These are phyloP conservation scores for Cytospora mali DNA, from an alignment of 2,329 filamentous ascomycete species.

Conservation along the genomic window DNA sequence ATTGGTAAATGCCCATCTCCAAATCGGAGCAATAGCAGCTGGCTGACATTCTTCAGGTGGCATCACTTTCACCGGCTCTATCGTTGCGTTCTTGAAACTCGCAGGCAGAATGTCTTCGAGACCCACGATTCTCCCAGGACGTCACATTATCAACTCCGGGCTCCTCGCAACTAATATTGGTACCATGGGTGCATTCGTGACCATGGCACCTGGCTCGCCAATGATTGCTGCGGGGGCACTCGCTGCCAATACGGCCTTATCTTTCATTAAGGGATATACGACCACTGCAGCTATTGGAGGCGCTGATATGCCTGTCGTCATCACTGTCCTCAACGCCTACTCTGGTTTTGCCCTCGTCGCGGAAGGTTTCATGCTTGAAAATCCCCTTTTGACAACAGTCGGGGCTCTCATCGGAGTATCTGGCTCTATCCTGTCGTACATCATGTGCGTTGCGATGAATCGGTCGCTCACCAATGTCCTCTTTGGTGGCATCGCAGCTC, in stretches of 20 bases:
- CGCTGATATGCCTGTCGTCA: conserved; percentile 92
- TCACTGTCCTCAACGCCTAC: conserved; percentile 88
- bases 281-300: conserved; percentile 88
- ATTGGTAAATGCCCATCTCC: conserved; percentile 56
- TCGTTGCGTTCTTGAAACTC: conserved; percentile 88
- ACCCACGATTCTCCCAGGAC: conserved; percentile 71
- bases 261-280: conserved; percentile 84
- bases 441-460: conserved; percentile 91
- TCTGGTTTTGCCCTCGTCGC: conserved; percentile 89
- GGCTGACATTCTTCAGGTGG: conserved; percentile 51
- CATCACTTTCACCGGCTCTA: conserved; percentile 87
- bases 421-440: conserved; percentile 85
- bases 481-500: conserved; percentile 77
- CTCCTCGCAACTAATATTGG: conserved; percentile 76
- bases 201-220: conserved; percentile 79
- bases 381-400: conserved; percentile 80
- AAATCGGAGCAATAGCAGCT: conserved; percentile 6
- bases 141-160: conserved; percentile 74
- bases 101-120: conserved; percentile 80
- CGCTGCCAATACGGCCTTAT: conserved; percentile 73
- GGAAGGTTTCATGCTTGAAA: conserved; percentile 90
- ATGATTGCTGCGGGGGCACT: conserved; percentile 78
- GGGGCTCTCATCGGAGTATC: conserved; percentile 87
- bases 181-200: conserved; percentile 82
- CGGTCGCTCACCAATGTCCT: conserved; percentile 85